Evolutionary conservation across 2,329 filamentous ascomycete species (phyloP), one percentile per base, ranked within the genome.

Genomic region (Seiridium unicorne): DNA sequence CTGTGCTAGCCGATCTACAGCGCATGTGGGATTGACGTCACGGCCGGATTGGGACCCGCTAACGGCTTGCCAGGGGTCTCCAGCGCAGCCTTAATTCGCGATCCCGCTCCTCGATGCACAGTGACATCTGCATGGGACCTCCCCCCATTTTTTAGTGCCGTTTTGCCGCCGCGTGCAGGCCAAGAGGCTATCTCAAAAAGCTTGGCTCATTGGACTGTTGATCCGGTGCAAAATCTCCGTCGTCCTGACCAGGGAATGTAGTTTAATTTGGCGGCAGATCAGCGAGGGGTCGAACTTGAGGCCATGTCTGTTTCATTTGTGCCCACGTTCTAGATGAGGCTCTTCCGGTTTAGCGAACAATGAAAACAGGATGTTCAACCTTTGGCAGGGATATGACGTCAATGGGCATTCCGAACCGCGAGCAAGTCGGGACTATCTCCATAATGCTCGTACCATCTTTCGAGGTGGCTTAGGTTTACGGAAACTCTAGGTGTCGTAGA

Each of bases 11-110:
- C 13, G 44, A 57, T 57, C 54, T 57, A 36, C 54, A 44, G 26
- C 42, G 54, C 54, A 57, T 46, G 18, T 31, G 44, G 44, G 11
- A 46, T 57, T 57, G 54, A 57, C 54, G 54, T 57, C 54, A 57
- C 44, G 32, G 18, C 8, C 9, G 9, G 36, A 10, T 40, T 55
- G 36, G 31, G 49, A 36, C 31, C 31, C n/a, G 51, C 51, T 55
- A 38, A 55, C 51, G 38, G 51, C 8, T 51, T 36, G 48, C 3
- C 46, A 48, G 46, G 13, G 26, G 11, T 13, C 46, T 48, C 18
- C 18, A 18, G 46, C 46, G 8, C 46, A 48, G 13, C 26, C 32
- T 7, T 53, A 53, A 35, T 36, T 53, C 49, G 44, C 51, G 51
- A 55, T 55, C 40, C 38, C 31, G 26, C 51, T 32, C 18, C 8